Evolutionary conservation across 495 filamentous ascomycete genomes (phyloP), one percentile per base, ranked within the genome.

Genomic region (Glonium stellatum): DNA sequence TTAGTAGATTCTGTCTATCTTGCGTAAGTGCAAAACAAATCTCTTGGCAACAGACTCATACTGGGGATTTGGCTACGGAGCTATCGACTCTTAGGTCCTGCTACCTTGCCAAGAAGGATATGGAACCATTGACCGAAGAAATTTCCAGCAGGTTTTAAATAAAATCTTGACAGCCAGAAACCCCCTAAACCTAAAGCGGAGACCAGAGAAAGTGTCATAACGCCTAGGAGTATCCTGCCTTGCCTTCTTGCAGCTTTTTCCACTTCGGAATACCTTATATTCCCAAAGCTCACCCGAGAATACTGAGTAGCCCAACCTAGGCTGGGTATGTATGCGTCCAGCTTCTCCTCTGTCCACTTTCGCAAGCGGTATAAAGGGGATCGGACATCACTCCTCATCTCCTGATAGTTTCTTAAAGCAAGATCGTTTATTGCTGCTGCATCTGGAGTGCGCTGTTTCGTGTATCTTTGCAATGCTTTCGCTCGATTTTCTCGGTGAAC

Each of bases 221-320:
- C 48, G 25, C 48, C 48, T 1, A 23, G 21, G 35, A 67, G 42
- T 25, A 67, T 57, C 35, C 51, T 71, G 5, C 86, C 85, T 73
- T 99, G 93, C 49, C 78, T 72, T 49, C 82, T 78, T 50, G 84
- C 86, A 58, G 79, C 81, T 34, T 72, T 76, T 25, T 88, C 77
- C 2, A 97, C 88, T 61, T 95, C 87, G 1, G 85, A 88, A 69
- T 99, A 99, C 31, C 88, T 77, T 75, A 93, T 85, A 65, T 95
- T 96, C 31, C 88, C 87, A 71, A 97, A 98, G 62, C 89, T 95
- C 22, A 98, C 85, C 15, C 92, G 78, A n/a, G 84, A 82, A 67
- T 98, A 98, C 76, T 97, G 89, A 0, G 93, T 98, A 71, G 83
- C 82, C 83, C 90, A 95, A 1, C 92, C 93, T 19, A 89, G 67